A percentile compares a stretch with the other conserved stretches of the same genome.
Conservation (phyloP, 179 eudicot genomes). For the Actinidia arguta region DNA sequence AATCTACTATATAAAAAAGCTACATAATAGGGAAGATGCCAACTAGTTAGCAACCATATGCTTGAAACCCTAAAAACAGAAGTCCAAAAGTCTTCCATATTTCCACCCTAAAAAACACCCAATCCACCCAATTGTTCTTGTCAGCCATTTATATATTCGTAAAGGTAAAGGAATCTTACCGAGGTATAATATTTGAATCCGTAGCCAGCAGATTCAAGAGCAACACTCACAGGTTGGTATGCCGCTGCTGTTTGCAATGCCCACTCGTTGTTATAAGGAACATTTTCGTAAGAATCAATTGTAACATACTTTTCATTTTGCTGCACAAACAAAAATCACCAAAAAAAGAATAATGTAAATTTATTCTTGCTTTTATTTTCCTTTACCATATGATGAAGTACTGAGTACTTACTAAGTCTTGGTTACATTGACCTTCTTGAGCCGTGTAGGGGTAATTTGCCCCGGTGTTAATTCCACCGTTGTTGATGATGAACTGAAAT, state of each 20-base stretch:
- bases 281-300: slow-evolving; percentile 52
- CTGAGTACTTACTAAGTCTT: slow-evolving; percentile 34
- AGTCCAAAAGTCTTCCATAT: slow-evolving; percentile 33
- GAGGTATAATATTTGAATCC: slow-evolving; percentile 45
- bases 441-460: slow-evolving; percentile 46
- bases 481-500: slow-evolving; percentile 43
- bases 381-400: neutral
- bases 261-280: slow-evolving; percentile 35
- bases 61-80: too few species aligned
- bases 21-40: too few species aligned
- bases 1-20: too few species aligned
- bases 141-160: too few species aligned
- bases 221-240: slow-evolving; percentile 43
- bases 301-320: slow-evolving; percentile 50
- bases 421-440: slow-evolving; percentile 38
- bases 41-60: too few species aligned
- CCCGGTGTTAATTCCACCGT: slow-evolving; percentile 47
- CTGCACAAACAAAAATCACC: slow-evolving; percentile 11
- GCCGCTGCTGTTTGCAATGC: slow-evolving; percentile 46
- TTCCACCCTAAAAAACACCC: too few species aligned
- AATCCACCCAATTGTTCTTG: too few species aligned
- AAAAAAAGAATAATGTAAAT: neutral
- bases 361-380: neutral
- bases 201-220: slow-evolving; percentile 46
- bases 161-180: slow-evolving; percentile 22